Percentiles rank a stretch among this genome's conserved stretches.
Conservation (phyloP, 257 asterid genomes). For the Solanum chmielewskii region DNA sequence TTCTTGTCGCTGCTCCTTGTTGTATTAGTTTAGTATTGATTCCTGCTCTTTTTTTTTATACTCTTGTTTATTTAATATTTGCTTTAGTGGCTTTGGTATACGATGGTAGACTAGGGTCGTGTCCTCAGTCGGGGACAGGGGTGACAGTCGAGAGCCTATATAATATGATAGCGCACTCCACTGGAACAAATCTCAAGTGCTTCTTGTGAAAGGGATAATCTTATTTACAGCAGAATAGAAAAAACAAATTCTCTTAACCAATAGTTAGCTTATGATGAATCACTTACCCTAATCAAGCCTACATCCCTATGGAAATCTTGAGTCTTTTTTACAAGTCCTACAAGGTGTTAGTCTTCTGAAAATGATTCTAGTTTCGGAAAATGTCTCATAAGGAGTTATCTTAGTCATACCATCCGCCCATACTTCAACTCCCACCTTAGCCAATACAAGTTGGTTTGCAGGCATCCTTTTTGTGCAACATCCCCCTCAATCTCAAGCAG, state of each 20-base stretch:
- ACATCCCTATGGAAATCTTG: not conserved
- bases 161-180: not conserved
- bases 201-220: not conserved
- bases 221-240: not conserved
- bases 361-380: not conserved
- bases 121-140: not conserved
- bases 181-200: not conserved
- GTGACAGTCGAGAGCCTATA: not conserved
- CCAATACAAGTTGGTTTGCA: not conserved
- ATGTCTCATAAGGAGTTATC: not conserved
- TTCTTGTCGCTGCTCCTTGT: not conserved
- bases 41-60: not conserved
- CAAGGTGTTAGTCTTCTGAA: not conserved
- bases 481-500: not conserved
- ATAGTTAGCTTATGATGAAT: not conserved
- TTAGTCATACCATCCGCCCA: not conserved
- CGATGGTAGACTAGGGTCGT: not conserved
- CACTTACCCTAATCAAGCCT: not conserved
- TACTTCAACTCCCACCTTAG: not conserved
- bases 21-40: not conserved
- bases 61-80: not conserved
- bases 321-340: not conserved
- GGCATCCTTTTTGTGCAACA: not conserved
- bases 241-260: not conserved
- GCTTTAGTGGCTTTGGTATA: not conserved